phyloP scores from a whole-genome alignment of 805 yeast genomes.

The Schizosaccharomyces cryophilus region DNA sequence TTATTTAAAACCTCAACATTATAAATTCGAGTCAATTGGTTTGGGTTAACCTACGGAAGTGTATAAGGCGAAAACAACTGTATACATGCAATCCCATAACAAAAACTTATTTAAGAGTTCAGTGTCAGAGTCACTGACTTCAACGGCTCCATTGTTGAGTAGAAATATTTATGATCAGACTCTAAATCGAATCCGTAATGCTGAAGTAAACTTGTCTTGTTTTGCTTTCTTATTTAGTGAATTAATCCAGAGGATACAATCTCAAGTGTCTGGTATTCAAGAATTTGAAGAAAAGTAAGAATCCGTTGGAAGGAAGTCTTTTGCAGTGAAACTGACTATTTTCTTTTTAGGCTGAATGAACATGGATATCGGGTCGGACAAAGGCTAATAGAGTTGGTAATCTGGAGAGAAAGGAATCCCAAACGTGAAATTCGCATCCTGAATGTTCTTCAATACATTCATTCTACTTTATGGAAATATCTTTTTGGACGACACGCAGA shows the following conservation, averaged over 20 bases:
- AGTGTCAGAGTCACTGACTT: not conserved
- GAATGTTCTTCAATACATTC: constrained; percentile 47
- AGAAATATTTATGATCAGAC: constrained; percentile 40
- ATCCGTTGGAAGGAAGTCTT: not conserved
- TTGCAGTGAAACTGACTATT: not conserved
- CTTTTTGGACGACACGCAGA: constrained; percentile 55
- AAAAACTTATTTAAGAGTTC: not conserved
- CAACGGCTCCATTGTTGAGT: not conserved
- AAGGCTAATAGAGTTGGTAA: constrained; percentile 40
- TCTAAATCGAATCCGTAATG: constrained; percentile 30
- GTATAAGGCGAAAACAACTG: too few relatives aligned
- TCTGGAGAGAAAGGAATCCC: constrained; percentile 39
- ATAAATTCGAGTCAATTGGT: too few relatives aligned
- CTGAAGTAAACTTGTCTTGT: constrained; percentile 42
- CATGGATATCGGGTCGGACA: constrained; percentile 61
- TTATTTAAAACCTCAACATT: too few relatives aligned
- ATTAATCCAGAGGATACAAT: constrained; percentile 39
- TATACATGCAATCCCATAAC: not conserved
- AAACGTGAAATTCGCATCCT: constrained; percentile 43
- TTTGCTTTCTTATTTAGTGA: constrained; percentile 48
- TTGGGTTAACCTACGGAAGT: too few relatives aligned
- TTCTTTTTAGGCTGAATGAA: constrained; percentile 25
- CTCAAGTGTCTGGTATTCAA: constrained; percentile 37
- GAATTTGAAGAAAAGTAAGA: constrained; percentile 26
- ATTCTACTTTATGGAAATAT: constrained; percentile 46